A percentile compares a stretch with the other conserved stretches of the same genome.
Evolutionary conservation across 169 alveolate species (phyloP).

Genomic region (Blepharisma undulans): DNA sequence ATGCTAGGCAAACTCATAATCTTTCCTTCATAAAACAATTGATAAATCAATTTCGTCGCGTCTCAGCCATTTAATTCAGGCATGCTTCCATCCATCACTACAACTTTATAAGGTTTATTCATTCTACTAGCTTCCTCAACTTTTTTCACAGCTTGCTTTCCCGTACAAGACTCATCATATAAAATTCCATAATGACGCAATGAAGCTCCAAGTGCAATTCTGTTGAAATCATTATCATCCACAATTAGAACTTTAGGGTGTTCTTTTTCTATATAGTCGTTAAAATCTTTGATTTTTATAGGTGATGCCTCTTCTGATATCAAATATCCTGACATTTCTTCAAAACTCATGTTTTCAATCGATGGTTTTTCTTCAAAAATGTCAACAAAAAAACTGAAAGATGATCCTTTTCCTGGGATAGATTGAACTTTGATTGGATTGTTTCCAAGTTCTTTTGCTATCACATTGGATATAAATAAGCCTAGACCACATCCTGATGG

Average conservation of each 20-base stretch:
- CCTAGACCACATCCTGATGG: constrained; percentile 2
- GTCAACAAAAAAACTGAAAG: neutral
- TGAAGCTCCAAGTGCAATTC: neutral
- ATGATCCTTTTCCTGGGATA: neutral
- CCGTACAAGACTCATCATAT: neutral
- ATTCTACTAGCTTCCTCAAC: neutral
- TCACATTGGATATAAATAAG: neutral
- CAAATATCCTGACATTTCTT: neutral
- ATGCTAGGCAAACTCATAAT: neutral
- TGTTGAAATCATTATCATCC: constrained; percentile 9
- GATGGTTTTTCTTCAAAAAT: neutral
- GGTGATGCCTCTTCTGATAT: neutral
- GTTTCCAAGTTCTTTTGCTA: neutral
- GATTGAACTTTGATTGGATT: neutral
- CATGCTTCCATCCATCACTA: constrained; percentile 3
- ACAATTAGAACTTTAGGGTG: neutral
- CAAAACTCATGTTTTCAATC: neutral
- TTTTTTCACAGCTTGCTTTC: neutral
- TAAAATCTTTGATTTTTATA: neutral
- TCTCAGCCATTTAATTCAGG: constrained; percentile 14
- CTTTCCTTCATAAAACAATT: neutral
- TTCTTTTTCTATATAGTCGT: neutral
- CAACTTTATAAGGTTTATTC: neutral
- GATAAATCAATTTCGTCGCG: neutral
- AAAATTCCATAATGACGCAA: neutral